Evolutionary conservation across 2,329 filamentous ascomycete species (phyloP).

Genomic region (Salinomyces thailandicus): DNA sequence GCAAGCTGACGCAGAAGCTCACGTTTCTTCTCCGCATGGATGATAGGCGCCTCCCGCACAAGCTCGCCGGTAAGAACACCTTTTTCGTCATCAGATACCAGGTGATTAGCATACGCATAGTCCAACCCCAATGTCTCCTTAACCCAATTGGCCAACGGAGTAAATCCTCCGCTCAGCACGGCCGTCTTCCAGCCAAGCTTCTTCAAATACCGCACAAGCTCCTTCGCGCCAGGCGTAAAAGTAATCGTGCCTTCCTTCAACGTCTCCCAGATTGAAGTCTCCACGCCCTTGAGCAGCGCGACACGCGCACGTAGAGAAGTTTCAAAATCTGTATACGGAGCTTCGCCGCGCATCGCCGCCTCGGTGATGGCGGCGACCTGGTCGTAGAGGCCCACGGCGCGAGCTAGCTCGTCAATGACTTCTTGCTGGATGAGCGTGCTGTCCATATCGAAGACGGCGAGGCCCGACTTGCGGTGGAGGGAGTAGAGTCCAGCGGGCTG

Average conservation of each 20-base stretch:
- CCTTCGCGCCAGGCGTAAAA: conserved; percentile 68
- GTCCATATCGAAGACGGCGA: conserved; percentile 98
- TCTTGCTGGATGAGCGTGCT: conserved; percentile 94
- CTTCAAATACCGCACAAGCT: conserved; percentile 65
- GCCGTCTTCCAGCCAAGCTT: conserved; percentile 75
- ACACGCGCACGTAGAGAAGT: conserved; percentile 72
- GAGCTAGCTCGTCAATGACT: conserved; percentile 90
- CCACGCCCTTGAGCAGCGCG: conserved; percentile 67
- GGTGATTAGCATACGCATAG: conserved; percentile 80
- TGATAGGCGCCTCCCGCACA: conserved; percentile 57
- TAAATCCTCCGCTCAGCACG: conserved; percentile 85
- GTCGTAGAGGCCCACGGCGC: conserved; percentile 56
- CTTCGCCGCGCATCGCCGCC: conserved; percentile 87
- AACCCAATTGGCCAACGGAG: conserved; percentile 79
- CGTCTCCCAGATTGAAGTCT: conserved; percentile 58
- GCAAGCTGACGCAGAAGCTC: conserved; percentile 63
- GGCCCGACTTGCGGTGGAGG: conserved; percentile 35
- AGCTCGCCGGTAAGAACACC: conserved; percentile 60
- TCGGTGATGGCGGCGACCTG: conserved; percentile 81
- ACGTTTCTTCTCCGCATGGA: conserved; percentile 65
- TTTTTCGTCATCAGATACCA: conserved; percentile 48
- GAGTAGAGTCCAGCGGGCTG: conserved; percentile 15
- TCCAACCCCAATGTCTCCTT: conserved; percentile 72
- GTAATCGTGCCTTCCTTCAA: conserved; percentile 60
- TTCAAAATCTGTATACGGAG: conserved; percentile 63